Evolutionary conservation across 257 asterid species (phyloP).

Genomic region (Przewalskia tangutica): DNA sequence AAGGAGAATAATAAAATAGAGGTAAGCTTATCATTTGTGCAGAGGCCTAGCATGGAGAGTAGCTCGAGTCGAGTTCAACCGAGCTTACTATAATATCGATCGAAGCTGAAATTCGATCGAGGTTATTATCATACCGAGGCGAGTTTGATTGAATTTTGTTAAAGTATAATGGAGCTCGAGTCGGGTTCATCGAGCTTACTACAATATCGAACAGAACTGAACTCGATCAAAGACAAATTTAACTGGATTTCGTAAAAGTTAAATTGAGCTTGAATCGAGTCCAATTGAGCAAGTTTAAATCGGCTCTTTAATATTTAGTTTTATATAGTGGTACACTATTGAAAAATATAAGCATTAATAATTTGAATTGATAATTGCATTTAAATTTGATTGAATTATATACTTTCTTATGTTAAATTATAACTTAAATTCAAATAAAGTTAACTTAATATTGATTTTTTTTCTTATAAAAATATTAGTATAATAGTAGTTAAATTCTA

Average conservation of each 20-base stretch:
- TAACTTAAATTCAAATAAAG: background rate
- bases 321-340: background rate
- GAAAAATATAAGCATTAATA: background rate
- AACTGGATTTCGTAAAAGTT: background rate
- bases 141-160: background rate
- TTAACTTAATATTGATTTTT: background rate
- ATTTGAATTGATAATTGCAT: background rate
- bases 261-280: background rate
- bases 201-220: too few species aligned
- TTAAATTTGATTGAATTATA: background rate
- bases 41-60: too few species aligned
- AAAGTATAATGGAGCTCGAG: background rate
- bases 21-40: too few species aligned
- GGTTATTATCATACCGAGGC: background rate
- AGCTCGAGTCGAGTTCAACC: background rate
- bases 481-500: background rate
- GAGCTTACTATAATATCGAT: background rate
- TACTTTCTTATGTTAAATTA: background rate
- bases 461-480: background rate
- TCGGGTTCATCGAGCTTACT: background rate
- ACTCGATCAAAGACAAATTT: too few species aligned
- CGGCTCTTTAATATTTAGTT: background rate
- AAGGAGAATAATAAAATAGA: too few species aligned
- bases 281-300: background rate
- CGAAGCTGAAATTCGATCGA: background rate